Evolutionary conservation across 768 basidiomycete genomes (phyloP), one percentile per base, ranked within the genome.

Genomic region (Macrolepiota dolichaula): DNA sequence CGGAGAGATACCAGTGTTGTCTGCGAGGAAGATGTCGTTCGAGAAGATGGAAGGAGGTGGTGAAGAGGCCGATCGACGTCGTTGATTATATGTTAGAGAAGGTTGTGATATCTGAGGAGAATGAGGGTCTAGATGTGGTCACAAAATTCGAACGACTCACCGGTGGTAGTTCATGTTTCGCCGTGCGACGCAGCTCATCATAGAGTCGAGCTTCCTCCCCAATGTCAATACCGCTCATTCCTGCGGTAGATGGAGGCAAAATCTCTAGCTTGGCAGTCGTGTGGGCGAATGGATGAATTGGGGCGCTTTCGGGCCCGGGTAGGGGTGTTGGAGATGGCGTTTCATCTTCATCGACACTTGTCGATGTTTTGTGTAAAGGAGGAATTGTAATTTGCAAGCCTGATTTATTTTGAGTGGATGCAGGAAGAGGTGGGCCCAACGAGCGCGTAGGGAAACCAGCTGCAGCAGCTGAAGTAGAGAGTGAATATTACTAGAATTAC

Each of bases 131-230:
- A 38, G 7, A 32, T 5, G 9, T 6, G 15, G 22, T 46, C 2
- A 7, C n/a, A 52, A 25, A 37, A 17, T 42, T 24, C 22, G 27
- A 37, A 44, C 13, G 24, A 35, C 38, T 55, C 17, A 57, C 55
- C n/a, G 44, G 62, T 24, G 50, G 37, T 12, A 40, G 35, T n/a
- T 44, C 12, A 60, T 62, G 66, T 72, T 63, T 60, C 13, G 59
- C 42, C 2, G 83, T 85, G 35, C 80, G 78, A 51, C 79, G 79
- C 17, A 88, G 74, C n/a, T 87, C 80, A 57, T 89, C 87, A 65
- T 89, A 89, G 5, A 90, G 74, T 49, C 77, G 74, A 1, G 85
- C 78, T 68, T 91, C 89, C 65, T 86, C 87, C 68, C 87, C 86
- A 24, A 91, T 71, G 66, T 89, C 84, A 59, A 91, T 89, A 47